Percentiles rank a stretch among this genome's conserved stretches.
Evolutionary conservation across 495 filamentous ascomycete genomes (phyloP).

Genomic region (Geoglossum glabrum): DNA sequence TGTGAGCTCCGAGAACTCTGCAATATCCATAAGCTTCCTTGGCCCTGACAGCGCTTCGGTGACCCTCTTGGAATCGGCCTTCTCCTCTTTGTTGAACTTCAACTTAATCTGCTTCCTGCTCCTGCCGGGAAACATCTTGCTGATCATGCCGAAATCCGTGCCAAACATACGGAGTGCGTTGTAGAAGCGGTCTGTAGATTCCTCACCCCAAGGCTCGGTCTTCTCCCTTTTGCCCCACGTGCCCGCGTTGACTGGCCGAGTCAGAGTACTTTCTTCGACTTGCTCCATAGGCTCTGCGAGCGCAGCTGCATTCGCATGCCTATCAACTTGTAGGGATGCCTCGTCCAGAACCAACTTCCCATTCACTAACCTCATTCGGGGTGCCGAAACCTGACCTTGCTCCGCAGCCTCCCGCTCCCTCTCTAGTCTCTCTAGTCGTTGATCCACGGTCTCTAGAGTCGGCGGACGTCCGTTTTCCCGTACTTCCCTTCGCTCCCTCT

Average conservation of each 20-base stretch:
- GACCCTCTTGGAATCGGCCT: conserved; percentile 46
- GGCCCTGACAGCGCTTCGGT: conserved; percentile 35
- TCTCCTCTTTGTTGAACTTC: conserved; percentile 86
- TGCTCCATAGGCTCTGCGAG: conserved; percentile 37
- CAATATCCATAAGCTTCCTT: conserved; percentile 13
- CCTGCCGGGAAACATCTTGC: conserved; percentile 56
- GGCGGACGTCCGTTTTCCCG: conserved; percentile 1
- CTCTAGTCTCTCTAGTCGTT: not conserved
- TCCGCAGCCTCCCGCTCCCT: conserved; percentile 7
- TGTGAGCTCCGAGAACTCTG: conserved; percentile 12
- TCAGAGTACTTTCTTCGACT: conserved; percentile 69
- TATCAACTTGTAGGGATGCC: conserved; percentile 56
- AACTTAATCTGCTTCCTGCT: conserved; percentile 65
- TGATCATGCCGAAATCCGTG: conserved; percentile 81
- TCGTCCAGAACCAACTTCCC: conserved; percentile 69
- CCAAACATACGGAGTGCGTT: conserved; percentile 69
- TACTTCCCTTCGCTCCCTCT: conserved; percentile 13
- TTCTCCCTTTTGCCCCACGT: conserved; percentile 54
- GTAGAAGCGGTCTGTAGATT: conserved; percentile 69
- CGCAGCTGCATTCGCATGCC: conserved; percentile 44
- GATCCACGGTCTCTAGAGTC: not conserved
- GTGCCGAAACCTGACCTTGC: conserved; percentile 12
- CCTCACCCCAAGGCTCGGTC: conserved; percentile 54
- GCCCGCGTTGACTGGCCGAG: conserved; percentile 48
- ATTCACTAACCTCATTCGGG: conserved; percentile 53